Base-by-base conservation (phyloP, 345 rosid species). In the Streptanthus diversifolius region DNA sequence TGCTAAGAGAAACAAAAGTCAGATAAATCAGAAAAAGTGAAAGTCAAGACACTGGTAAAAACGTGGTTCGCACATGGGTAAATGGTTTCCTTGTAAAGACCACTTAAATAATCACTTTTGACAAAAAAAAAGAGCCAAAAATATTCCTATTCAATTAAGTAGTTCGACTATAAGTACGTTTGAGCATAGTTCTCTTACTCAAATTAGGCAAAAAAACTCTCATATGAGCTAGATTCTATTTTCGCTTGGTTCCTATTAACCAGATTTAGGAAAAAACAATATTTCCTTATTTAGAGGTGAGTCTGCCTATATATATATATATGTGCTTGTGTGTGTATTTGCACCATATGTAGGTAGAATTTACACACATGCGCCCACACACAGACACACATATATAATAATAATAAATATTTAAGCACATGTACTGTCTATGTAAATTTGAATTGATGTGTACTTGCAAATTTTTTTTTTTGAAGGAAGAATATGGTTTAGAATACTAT, bases 251-350 rank as follows among this genome's bases (percentile, higher is more conserved):
- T 63, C 19, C 27, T 44, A 13, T 45, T 29, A 24, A 44, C 74
- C 52, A 69, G 59, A 62, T 76, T 44, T 69, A 22, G 80, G 5
- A 51, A 51, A 55, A 22, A 66, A 19, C 3, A 75, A 55, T 27
- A 27, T 63, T 63, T 63, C 69, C 70, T 37, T 27, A 4, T 70
- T 53, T 62, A 69, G 74, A 75, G 32, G 27, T 41, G 17, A 52
- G 17, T 18, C 27, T 25, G 33, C 37, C 37, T 59, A 56, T 55
- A 56, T 55, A 5, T 51, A 36, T 52, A 15, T 60, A 21, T 63
- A 12, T 24, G 18, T 73, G 22, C 29, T 56, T 65, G 9, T 41
- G 58, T 54, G 35, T 45, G 39, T 56, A 44, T 33, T 45, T 63
- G 6, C 17, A 44, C 21, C 12, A 58, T 58, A 18, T 54, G 35